A percentile compares a stretch with the other conserved stretches of the same genome.
phyloP scores from a whole-genome alignment of 805 yeast species.

The Candida lessepsii region DNA sequence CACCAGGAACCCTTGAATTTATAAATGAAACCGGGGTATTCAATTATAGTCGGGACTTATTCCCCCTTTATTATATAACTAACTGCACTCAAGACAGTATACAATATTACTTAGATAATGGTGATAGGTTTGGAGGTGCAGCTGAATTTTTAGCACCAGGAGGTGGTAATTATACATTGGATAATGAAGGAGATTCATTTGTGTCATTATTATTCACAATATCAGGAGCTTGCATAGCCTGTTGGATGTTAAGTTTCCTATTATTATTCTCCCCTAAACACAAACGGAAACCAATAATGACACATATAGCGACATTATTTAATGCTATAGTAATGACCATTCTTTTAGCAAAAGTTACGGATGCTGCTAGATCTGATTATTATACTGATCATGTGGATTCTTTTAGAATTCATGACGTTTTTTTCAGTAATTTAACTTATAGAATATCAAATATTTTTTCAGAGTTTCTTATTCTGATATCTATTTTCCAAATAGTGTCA shows the following conservation, averaged over 20 bases:
- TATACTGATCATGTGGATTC: slow-evolving; percentile 53
- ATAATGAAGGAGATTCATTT: slow-evolving; percentile 38
- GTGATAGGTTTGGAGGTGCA: not conserved
- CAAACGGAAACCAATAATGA: slow-evolving; percentile 55
- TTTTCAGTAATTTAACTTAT: slow-evolving; percentile 38
- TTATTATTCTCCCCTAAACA: slow-evolving; percentile 49
- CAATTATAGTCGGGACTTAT: slow-evolving; percentile 15
- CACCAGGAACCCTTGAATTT: slow-evolving; percentile 29
- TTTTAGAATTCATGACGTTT: slow-evolving; percentile 31
- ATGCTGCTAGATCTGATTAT: slow-evolving; percentile 51
- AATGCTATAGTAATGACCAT: slow-evolving; percentile 56
- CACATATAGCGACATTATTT: slow-evolving; percentile 57
- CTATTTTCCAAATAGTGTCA: slow-evolving; percentile 51
- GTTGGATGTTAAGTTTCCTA: slow-evolving; percentile 70
- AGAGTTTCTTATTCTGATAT: slow-evolving; percentile 47
- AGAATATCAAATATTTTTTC: slow-evolving; percentile 41
- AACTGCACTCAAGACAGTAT: slow-evolving; percentile 35
- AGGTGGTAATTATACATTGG: not conserved
- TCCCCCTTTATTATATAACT: slow-evolving; percentile 47
- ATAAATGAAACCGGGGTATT: slow-evolving; percentile 18
- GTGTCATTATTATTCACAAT: slow-evolving; percentile 51
- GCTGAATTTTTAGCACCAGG: not conserved
- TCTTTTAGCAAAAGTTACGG: slow-evolving; percentile 45
- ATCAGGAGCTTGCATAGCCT: slow-evolving; percentile 54
- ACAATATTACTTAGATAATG: slow-evolving; percentile 5